phyloP scores from a whole-genome alignment of 1,284 basidiomycete genomes.

The Phellinidium pouzarii region DNA sequence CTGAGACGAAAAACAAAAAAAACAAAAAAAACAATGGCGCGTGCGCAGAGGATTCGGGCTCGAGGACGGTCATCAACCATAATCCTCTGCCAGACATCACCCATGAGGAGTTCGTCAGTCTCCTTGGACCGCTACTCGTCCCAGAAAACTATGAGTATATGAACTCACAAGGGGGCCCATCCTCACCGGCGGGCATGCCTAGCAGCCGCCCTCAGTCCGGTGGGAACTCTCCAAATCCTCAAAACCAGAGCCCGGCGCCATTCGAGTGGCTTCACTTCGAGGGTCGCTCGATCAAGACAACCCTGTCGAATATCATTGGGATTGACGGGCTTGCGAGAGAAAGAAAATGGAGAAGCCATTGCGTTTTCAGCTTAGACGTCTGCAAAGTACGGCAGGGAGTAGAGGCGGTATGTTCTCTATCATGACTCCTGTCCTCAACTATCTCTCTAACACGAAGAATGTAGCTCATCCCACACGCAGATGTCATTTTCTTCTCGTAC shows the following conservation, averaged over 20 bases:
- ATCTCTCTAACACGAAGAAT: conserved; percentile 1
- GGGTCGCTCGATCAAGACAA: conserved; percentile 66
- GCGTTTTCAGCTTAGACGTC: conserved; percentile 72
- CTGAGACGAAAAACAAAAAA: too few relatives aligned
- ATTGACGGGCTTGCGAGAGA: conserved; percentile 73
- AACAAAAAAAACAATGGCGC: not conserved
- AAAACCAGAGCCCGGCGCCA: conserved; percentile 57
- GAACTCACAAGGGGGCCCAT: conserved; percentile 23
- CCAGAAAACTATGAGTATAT: conserved; percentile 60
- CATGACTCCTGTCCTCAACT: conserved; percentile 16
- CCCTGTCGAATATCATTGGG: conserved; percentile 66
- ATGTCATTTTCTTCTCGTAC: conserved; percentile 59
- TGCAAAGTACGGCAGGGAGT: conserved; percentile 70
- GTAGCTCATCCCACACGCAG: conserved; percentile 71
- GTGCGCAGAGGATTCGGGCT: conserved; percentile 47
- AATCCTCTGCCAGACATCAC: conserved; percentile 78
- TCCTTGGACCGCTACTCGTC: conserved; percentile 68
- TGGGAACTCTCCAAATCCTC: conserved; percentile 20
- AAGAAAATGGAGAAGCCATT: conserved; percentile 71
- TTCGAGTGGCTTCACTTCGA: conserved; percentile 83
- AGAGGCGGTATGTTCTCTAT: conserved; percentile 48
- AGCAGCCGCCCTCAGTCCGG: too few relatives aligned
- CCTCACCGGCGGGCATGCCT: too few relatives aligned
- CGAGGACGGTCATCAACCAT: conserved; percentile 70
- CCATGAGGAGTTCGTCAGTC: conserved; percentile 74